Percentiles rank a stretch among this genome's conserved stretches.
These are phyloP conservation scores for Fusarium cicatricum DNA, from an alignment of 2,329 filamentous ascomycete genomes.

Conservation along the genomic window DNA sequence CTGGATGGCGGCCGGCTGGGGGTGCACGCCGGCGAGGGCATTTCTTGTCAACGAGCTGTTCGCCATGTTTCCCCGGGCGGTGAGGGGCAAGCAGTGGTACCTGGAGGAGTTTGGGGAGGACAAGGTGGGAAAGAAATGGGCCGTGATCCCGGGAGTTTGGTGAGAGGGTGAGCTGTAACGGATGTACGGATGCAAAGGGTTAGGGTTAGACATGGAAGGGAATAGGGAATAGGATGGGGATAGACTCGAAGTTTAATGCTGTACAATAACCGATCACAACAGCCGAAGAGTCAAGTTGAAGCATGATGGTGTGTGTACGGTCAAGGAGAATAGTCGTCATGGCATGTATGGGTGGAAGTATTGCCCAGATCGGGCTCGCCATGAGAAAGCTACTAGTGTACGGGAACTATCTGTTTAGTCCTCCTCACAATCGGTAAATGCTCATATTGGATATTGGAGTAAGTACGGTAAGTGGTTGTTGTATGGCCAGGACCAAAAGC, in stretches of 20 bases:
- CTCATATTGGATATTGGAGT: no score
- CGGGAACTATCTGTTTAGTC: background rate
- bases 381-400: no score
- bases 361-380: background rate
- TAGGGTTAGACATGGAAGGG: no score
- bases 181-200: no score
- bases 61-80: constrained; percentile 89
- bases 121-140: constrained; percentile 77
- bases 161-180: constrained; percentile 23
- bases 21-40: constrained; percentile 76
- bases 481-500: background rate
- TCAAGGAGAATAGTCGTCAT: background rate
- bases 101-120: constrained; percentile 85
- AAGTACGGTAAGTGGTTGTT: no score
- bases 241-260: background rate
- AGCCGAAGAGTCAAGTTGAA: constrained; percentile 18
- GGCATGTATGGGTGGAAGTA: no score
- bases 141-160: constrained; percentile 67
- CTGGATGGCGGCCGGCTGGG: constrained; percentile 75
- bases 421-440: no score
- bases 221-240: background rate
- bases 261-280: constrained; percentile 16
- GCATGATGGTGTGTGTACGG: background rate
- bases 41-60: constrained; percentile 88
- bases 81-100: constrained; percentile 88